Evolutionary conservation across 306 rosid species (phyloP).

Genomic region (Dicorynia guianensis): DNA sequence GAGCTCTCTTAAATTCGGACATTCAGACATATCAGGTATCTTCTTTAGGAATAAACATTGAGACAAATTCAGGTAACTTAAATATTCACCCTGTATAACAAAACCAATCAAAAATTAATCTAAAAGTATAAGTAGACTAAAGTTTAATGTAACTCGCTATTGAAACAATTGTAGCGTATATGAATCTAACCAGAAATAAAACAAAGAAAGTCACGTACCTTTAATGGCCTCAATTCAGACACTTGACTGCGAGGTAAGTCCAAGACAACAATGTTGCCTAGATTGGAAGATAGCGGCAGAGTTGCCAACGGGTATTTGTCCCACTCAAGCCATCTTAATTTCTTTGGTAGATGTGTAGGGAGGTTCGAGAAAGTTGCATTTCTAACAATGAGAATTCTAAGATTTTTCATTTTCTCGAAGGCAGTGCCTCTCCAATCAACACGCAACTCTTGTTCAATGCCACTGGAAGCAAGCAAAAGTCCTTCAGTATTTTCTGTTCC

Average conservation of each 20-base stretch:
- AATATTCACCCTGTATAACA: not conserved
- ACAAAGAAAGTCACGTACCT: no score
- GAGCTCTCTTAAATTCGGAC: not conserved
- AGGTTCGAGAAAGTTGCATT: not conserved
- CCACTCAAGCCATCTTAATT: not conserved
- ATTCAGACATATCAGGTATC: not conserved
- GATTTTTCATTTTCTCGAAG: conserved; percentile 18
- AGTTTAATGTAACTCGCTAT: no score
- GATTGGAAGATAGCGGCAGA: no score
- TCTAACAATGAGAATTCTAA: not conserved
- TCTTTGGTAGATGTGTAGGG: not conserved
- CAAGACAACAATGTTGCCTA: no score
- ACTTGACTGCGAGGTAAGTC: no score
- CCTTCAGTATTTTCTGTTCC: no score
- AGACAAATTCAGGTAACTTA: not conserved
- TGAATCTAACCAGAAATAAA: no score
- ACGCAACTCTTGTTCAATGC: no score
- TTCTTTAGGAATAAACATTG: not conserved
- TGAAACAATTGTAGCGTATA: not conserved
- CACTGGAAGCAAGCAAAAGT: no score
- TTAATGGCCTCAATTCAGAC: no score
- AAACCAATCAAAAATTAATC: not conserved
- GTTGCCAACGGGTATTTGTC: not conserved
- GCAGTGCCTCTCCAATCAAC: not conserved
- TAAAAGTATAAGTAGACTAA: no score